Percentiles rank a stretch among this genome's conserved stretches.
phyloP scores from a whole-genome alignment of 352 stramenopile species.

The Peronospora farinosa region DNA sequence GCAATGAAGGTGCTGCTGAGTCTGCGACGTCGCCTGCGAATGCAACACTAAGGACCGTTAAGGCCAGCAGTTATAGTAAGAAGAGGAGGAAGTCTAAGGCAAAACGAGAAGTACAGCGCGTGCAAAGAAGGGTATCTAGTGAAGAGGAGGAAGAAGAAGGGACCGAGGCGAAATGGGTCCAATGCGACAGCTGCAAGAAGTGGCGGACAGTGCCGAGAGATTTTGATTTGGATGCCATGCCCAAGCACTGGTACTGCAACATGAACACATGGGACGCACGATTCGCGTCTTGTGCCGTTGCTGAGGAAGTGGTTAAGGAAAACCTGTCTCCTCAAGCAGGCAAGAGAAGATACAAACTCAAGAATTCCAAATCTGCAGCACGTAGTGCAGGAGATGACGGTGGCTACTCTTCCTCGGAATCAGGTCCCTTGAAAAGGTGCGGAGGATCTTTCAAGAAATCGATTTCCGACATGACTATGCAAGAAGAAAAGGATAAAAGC shows the following conservation, averaged over 20 bases:
- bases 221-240: constrained; percentile 87
- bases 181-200: constrained; percentile 94
- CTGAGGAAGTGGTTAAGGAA: constrained; percentile 79
- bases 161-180: constrained; percentile 89
- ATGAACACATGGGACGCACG: constrained; percentile 91
- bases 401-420: constrained; percentile 37
- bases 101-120: constrained; percentile 22
- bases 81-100: constrained; percentile 65
- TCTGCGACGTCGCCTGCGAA: constrained; percentile 21
- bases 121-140: constrained; percentile 18
- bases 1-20: constrained; percentile 34
- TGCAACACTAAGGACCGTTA: constrained; percentile 16
- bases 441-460: constrained; percentile 19
- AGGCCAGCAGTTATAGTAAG: constrained; percentile 23
- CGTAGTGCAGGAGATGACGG: constrained; percentile 22
- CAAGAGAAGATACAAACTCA: constrained; percentile 30
- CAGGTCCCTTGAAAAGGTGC: constrained; percentile 21
- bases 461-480: constrained; percentile 12
- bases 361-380: constrained; percentile 29
- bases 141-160: constrained; percentile 29
- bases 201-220: constrained; percentile 90
- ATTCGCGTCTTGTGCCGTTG: constrained; percentile 81
- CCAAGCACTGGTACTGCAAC: constrained; percentile 93
- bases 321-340: constrained; percentile 22
- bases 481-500: constrained; percentile 29